Conservation (phyloP, 1,284 basidiomycete species). For the Fistulinella cinereoalba region DNA sequence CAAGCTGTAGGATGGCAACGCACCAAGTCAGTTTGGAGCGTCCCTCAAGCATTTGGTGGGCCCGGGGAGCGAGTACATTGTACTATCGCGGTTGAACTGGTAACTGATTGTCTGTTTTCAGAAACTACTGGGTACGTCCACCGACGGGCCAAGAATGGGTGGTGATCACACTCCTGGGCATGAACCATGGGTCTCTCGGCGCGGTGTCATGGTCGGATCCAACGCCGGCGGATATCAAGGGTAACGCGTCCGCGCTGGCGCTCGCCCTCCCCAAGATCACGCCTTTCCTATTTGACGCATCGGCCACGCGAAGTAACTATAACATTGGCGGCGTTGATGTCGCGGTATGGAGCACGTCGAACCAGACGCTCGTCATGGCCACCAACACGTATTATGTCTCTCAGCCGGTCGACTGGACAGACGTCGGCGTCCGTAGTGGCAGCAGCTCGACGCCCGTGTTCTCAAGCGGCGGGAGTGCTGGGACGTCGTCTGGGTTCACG, state of each 20-base stretch:
- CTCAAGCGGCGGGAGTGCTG: conserved; percentile 13
- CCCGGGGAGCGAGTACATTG: conserved; percentile 48
- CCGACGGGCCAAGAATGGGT: conserved; percentile 71
- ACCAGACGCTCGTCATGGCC: conserved; percentile 39
- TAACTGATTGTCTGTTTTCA: no score
- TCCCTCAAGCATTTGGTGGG: conserved; percentile 73
- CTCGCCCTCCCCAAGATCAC: conserved; percentile 40
- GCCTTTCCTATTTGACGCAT: conserved; percentile 39
- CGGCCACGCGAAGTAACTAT: conserved; percentile 27
- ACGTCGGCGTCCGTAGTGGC: conserved; percentile 2
- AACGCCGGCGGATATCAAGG: conserved; percentile 57
- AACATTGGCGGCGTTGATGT: conserved; percentile 39
- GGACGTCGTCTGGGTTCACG: conserved; percentile 13
- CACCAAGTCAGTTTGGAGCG: conserved; percentile 59
- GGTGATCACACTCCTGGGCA: conserved; percentile 57
- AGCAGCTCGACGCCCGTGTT: conserved; percentile 11
- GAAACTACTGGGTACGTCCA: conserved; percentile 63
- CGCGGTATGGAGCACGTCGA: conserved; percentile 40
- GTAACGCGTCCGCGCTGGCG: conserved; percentile 55
- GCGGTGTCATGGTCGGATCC: conserved; percentile 71
- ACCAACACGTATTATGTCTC: conserved; percentile 41
- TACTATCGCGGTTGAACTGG: no score
- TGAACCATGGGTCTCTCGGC: conserved; percentile 70
- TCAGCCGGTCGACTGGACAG: conserved; percentile 22
- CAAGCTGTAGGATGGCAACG: conserved; percentile 60